Base-by-base conservation (phyloP, 2,329 filamentous ascomycete species). In the Cytospora chrysosperma region DNA sequence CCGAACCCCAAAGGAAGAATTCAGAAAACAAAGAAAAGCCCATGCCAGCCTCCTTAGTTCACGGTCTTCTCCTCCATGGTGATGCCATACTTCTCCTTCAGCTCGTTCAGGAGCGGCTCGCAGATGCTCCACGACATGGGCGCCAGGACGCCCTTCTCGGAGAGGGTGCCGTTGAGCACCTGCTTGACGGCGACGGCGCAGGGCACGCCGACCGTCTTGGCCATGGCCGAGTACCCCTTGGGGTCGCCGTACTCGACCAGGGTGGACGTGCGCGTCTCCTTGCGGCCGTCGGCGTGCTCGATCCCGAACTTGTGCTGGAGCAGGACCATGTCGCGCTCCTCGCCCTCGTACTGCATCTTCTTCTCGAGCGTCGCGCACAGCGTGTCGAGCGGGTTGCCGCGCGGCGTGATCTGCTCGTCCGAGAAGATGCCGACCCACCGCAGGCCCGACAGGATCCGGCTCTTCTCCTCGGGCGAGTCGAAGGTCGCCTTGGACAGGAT, bases 281-380 rank as follows among this genome's bases (percentile, higher is more conserved):
- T 85, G 74, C 79, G 85, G 71, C 92, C 92, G 74, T 95, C 90
- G 77, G 88, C 88, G 78, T 89, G 81, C 82, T 95, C 90, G 69
- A 96, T 91, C 74, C 88, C 88, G 75, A 96, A 96, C 79, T 87
- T 89, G 81, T 92, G 89, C 80, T 92, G 90, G 34, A 92, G 83
- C 79, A 90, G 86, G 68, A 95, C 90, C 69, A 96, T 81, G 76
- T 96, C 93, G 65, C 93, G 88, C 85, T 97, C 92, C 66, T 85
- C 89, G 70, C 89, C 82, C 72, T 85, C 89, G 76, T 89, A 97
- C 77, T 91, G 85, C 91, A 96, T 96, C 87, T 96, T 96, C 82
- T 79, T 80, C 82, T 96, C 92, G 32, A 97, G 85, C 3, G 88
- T 90, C 34, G 91, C 92, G 79, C 93, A 97, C 47, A 97, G 86